Evolutionary conservation across 2,329 filamentous ascomycete genomes (phyloP).

Genomic region (Chrysoporthe deuterocubensis): DNA sequence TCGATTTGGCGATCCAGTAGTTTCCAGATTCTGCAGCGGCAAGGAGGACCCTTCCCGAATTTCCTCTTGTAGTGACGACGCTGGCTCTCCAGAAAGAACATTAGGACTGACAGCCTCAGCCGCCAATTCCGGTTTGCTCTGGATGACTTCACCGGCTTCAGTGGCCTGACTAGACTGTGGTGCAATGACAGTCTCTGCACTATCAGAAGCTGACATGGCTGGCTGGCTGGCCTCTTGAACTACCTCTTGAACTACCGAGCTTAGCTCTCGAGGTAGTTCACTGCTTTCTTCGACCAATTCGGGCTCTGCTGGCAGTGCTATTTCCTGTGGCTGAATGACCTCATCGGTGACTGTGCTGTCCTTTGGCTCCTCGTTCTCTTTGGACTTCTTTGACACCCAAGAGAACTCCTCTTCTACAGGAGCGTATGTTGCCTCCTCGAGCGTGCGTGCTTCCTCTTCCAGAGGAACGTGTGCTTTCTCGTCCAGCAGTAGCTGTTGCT

Average conservation of each 20-base stretch:
- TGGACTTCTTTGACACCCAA: conserved; percentile 36
- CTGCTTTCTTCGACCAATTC: background rate
- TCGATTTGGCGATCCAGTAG: background rate
- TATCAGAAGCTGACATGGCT: background rate
- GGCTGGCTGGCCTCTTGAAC: background rate
- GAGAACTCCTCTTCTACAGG: conserved; percentile 30
- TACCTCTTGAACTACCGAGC: background rate
- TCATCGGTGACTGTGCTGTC: conserved; percentile 9
- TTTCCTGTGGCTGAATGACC: conserved; percentile 3
- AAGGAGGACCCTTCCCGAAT: background rate
- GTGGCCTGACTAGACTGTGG: background rate
- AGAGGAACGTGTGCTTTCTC: conserved; percentile 29
- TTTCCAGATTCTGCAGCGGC: background rate
- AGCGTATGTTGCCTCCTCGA: conserved; percentile 13
- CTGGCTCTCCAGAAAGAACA: background rate
- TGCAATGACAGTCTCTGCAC: background rate
- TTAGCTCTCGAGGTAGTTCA: conserved; percentile 1
- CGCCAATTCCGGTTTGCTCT: background rate
- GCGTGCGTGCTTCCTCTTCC: conserved; percentile 26
- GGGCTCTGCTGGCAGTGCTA: background rate
- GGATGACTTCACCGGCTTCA: background rate
- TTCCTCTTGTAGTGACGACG: background rate
- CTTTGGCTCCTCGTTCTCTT: conserved; percentile 38
- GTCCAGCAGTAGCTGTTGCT: conserved; percentile 12
- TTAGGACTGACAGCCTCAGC: background rate